Percentiles rank a stretch among this genome's conserved stretches.
phyloP scores from a whole-genome alignment of 352 stramenopile genomes.

The Thraustotheca clavata region DNA sequence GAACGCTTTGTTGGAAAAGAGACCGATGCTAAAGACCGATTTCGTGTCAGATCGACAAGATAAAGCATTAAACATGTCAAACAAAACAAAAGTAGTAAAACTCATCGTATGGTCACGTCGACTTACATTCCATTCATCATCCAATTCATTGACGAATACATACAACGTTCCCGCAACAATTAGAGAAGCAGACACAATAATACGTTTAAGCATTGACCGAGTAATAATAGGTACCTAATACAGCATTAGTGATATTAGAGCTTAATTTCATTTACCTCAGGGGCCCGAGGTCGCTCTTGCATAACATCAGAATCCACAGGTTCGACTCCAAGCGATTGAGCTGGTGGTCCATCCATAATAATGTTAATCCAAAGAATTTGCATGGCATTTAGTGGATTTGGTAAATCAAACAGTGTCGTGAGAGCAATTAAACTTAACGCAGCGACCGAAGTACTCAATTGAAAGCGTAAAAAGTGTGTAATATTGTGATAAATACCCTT shows the following conservation, averaged over 20 bases:
- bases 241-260: not conserved
- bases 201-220: constrained; percentile 48
- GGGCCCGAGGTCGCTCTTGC: constrained; percentile 64
- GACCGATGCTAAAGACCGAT: constrained; percentile 88
- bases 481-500: constrained; percentile 98
- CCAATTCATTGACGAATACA: constrained; percentile 80
- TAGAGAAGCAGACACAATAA: constrained; percentile 59
- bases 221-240: constrained; percentile 79
- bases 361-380: constrained; percentile 99
- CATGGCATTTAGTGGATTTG: constrained; percentile 89
- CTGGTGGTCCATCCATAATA: constrained; percentile 94
- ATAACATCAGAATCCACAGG: constrained; percentile 79
- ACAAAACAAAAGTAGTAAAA: constrained; percentile 98
- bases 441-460: constrained; percentile 96
- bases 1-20: constrained; percentile 92
- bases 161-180: constrained; percentile 75
- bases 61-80: constrained; percentile 97
- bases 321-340: constrained; percentile 80
- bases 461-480: constrained; percentile 97
- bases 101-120: constrained; percentile 96
- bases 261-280: not conserved
- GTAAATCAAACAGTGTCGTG: constrained; percentile 46
- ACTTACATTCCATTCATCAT: constrained; percentile 84
- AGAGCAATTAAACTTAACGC: constrained; percentile 86
- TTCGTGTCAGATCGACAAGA: constrained; percentile 93